phyloP scores from a whole-genome alignment of 495 filamentous ascomycete species.

The Delitschia confertaspora region DNA sequence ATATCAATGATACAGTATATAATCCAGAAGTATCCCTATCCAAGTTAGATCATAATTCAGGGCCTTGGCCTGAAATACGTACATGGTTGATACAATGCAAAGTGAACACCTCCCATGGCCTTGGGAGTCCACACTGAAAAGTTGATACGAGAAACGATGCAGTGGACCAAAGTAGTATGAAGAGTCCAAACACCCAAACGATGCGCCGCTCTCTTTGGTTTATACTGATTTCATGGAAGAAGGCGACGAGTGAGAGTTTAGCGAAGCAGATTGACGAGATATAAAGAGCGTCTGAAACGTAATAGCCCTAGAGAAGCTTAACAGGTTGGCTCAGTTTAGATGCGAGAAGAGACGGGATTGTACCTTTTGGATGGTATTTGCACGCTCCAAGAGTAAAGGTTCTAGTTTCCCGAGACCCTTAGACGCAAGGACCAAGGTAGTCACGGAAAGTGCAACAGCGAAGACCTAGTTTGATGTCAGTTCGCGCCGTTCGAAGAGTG shows the following conservation, averaged over 20 bases:
- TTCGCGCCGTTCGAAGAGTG: background rate
- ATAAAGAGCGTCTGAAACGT: slow-evolving; percentile 24
- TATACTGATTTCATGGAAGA: slow-evolving; percentile 6
- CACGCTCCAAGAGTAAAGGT: slow-evolving; percentile 6
- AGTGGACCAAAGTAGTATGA: slow-evolving; percentile 23
- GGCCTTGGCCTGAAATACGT: background rate
- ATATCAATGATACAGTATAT: slow-evolving; percentile 25
- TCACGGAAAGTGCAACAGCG: slow-evolving; percentile 11
- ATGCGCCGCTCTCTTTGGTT: slow-evolving; percentile 2
- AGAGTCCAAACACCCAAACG: slow-evolving; percentile 13
- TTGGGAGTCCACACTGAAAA: slow-evolving; percentile 28
- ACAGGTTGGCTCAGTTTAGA: too few species aligned
- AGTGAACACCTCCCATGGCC: slow-evolving; percentile 26
- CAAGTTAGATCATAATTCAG: slow-evolving; percentile 11
- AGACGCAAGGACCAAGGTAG: slow-evolving; percentile 16
- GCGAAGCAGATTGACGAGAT: slow-evolving; percentile 15
- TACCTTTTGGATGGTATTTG: slow-evolving; percentile 15
- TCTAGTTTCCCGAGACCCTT: slow-evolving; percentile 13
- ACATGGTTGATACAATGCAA: slow-evolving; percentile 27
- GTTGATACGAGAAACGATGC: slow-evolving; percentile 21
- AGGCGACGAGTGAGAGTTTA: slow-evolving; percentile 20
- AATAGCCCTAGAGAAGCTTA: too few species aligned
- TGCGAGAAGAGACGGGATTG: too few species aligned
- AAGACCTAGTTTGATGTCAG: slow-evolving; percentile 6
- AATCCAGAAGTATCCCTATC: slow-evolving; percentile 23